Evolutionary conservation across 202 grass and related monocot species (phyloP), one percentile per base, ranked within the genome.

Genomic region (Schoenoplectus tabernaemontani): DNA sequence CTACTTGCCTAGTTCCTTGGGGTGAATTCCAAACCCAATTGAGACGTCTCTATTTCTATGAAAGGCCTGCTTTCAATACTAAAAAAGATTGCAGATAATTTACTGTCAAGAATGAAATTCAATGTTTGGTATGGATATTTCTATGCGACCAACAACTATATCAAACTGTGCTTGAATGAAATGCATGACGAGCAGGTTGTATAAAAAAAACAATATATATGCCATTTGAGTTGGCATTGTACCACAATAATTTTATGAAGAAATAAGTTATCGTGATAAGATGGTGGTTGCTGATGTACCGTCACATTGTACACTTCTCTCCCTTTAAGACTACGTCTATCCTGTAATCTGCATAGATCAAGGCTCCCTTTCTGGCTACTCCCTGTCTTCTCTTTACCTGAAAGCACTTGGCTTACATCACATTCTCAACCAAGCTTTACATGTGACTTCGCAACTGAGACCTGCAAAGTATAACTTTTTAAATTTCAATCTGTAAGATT

Each of bases 381-480:
- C 77, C 32, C 20, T 79, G 9, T 33, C 39, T 80, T 64, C 77
- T 43, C 59, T 42, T 63, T 79, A 80, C 77, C 77, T 80, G 24
- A 80, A 64, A 47, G 77, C 77, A 80, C 23, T 50, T 80, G 76
- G 39, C 37, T 59, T 24, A 16, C 26, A 37, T 80, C 59, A 62
- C 39, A 80, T 59, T 63, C 59, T 51, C 77, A 64, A 80, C 57
- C 57, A 78, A 53, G 8, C 26, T 36, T 77, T 26, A 17, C 76
- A 78, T 42, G 33, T 78, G 76, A 78, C 76, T 44, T 78, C 61
- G 37, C 56, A 78, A 44, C 76, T 16, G 76, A 78, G 34, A 59
- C 46, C 6, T 53, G 24, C 28, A 62, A 9, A 62, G 9, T 43
- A 48, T 72, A 30, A 48, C 16, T 30, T 66, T 48, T 67, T 69